Percentiles rank a stretch among this genome's conserved stretches.
Evolutionary conservation across 2,329 filamentous ascomycete species (phyloP).

Genomic region (Paecilomyces niveus): DNA sequence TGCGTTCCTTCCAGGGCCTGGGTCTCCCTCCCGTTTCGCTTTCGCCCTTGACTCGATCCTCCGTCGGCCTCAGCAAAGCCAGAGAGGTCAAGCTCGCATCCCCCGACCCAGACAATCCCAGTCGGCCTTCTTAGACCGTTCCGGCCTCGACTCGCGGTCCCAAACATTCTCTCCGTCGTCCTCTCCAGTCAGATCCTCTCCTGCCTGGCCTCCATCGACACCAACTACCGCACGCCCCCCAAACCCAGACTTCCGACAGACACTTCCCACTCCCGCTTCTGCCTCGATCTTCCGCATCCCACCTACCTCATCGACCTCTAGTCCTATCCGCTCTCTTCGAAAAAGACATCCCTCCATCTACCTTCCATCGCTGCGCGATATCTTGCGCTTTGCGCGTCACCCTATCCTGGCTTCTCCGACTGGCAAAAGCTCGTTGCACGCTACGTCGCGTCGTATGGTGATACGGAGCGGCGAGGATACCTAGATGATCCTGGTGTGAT

Average conservation of each 20-base stretch:
- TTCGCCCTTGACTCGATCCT: neutral
- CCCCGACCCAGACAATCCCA: neutral
- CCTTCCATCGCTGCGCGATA: neutral
- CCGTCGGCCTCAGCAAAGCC: neutral
- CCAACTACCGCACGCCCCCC: slow-evolving; percentile 8
- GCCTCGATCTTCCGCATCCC: slow-evolving; percentile 9
- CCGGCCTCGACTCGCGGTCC: slow-evolving; percentile 7
- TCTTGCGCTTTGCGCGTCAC: neutral
- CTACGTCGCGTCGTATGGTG: neutral
- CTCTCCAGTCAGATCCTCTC: slow-evolving; percentile 6
- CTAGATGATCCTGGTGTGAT: neutral
- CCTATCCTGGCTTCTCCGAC: neutral
- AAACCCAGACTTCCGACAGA: neutral
- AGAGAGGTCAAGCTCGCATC: neutral
- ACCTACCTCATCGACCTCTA: slow-evolving; percentile 3
- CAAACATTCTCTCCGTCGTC: slow-evolving; percentile 5
- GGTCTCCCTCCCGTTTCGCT: neutral
- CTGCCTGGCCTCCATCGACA: neutral
- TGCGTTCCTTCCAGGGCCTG: neutral
- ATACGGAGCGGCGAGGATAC: neutral
- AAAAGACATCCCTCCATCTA: neutral
- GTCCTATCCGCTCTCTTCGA: slow-evolving; percentile 3
- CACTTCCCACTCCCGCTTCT: slow-evolving; percentile 7
- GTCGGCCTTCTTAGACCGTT: slow-evolving; percentile 4
- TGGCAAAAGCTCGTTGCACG: neutral